Conservation (phyloP, 257 asterid genomes). For the Solanum chilense region DNA sequence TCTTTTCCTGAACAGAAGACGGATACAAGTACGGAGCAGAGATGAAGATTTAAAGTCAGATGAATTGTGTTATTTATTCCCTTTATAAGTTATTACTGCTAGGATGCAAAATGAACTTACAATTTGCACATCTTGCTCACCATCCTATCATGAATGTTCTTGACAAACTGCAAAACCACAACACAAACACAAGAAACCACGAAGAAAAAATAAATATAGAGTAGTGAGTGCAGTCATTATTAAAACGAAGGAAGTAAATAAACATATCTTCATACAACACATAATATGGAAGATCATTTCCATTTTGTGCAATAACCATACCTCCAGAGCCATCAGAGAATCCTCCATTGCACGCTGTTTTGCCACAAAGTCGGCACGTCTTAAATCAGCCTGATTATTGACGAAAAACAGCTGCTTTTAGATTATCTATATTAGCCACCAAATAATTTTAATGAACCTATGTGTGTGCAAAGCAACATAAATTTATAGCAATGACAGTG, state of each 20-base stretch:
- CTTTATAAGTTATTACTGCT: neutral
- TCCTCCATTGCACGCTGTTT: conserved; percentile 92
- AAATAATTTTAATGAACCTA: neutral
- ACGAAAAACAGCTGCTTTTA: neutral
- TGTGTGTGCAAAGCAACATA: neutral
- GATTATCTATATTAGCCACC: neutral
- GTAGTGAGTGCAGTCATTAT: neutral
- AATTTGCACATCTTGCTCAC: conserved; percentile 54
- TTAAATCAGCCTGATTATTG: conserved; percentile 71
- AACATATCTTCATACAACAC: neutral
- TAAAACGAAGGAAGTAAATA: neutral
- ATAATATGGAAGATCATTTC: neutral
- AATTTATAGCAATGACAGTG: neutral
- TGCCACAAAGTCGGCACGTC: conserved; percentile 76
- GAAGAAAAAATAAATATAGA: neutral
- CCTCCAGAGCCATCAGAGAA: conserved; percentile 86
- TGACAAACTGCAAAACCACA: conserved; percentile 69
- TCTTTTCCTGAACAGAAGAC: conserved; percentile 28
- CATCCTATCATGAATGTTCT: conserved; percentile 79
- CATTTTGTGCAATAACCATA: conserved; percentile 6
- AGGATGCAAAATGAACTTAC: conserved; percentile 41
- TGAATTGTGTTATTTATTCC: neutral
- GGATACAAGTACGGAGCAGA: neutral
- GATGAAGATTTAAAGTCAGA: neutral
- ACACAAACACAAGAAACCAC: conserved; percentile 12